Base-by-base conservation (phyloP, 257 asterid species). In the Avicennia marina region DNA sequence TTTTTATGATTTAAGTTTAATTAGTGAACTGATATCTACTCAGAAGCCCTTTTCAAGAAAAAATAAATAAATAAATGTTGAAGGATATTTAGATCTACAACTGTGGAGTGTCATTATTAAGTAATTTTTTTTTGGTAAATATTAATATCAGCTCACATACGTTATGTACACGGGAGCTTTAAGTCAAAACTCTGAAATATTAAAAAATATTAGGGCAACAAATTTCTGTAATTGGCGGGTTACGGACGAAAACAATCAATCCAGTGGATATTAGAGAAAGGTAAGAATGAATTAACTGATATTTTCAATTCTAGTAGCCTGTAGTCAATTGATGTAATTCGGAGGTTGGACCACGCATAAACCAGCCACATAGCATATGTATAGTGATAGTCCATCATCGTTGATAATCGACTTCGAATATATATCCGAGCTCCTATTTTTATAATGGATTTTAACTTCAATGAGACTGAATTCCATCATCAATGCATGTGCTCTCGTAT, bases 351-450 rank as follows among this genome's bases (percentile, higher is more conserved):
- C 47, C n/a, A n/a, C n/a, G n/a, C 49, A 15, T 18, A 44, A 18
- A 18, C 19, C 39, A 7, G 26, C 8, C 12, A 25, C 13, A 6
- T 8, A 41, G 33, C 21, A 19, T 40, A n/a, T n/a, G n/a, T 33
- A 42, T 56, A 51, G 60, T 68, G 60, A 59, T 57, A 54, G 36
- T 24, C n/a, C n/a, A n/a, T 58, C 66, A 51, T 75, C 66, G 63
- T 66, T 70, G 78, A 46, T 40, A 70, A 25, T 20, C 22, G 15
- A 19, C 24, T 13, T n/a, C n/a, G 34, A 45, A 11, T 17, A 46
- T n/a, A 59, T 33, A 24, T 50, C 49, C 40, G 29, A 31, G 22
- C 60, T 22, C 32, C 33, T 24, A 9, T 42, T 49, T 69, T 34
- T 18, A 45, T 52, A n/a, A n/a, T 64, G 57, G 53, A 26, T 43